These are phyloP conservation scores for Pestalotiopsis sp. DNA, from an alignment of 2,329 filamentous ascomycete genomes.

Conservation along the genomic window DNA sequence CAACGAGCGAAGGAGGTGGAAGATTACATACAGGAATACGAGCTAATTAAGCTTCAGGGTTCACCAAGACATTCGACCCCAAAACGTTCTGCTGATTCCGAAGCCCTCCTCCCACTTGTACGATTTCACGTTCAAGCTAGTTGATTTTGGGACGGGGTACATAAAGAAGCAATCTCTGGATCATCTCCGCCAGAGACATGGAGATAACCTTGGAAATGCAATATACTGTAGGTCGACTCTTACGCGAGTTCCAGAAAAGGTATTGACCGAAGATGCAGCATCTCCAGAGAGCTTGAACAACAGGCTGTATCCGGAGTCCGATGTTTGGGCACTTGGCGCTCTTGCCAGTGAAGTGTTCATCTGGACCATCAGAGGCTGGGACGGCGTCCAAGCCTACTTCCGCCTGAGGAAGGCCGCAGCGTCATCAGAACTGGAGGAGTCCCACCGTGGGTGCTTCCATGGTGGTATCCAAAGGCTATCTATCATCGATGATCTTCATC, in stretches of 20 bases:
- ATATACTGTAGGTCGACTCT: neutral
- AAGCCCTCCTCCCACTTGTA: neutral
- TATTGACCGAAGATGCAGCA: no score
- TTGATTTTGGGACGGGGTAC: neutral
- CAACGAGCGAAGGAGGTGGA: no score
- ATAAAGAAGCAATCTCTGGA: neutral
- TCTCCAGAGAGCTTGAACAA: neutral
- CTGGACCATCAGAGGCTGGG: neutral
- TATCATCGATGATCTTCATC: neutral
- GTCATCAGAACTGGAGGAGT: neutral
- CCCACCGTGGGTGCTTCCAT: slow-evolving; percentile 1
- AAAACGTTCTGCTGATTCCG: neutral
- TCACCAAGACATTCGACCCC: neutral
- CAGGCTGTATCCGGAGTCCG: neutral
- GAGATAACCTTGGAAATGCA: slow-evolving; percentile 1
- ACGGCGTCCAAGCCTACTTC: neutral
- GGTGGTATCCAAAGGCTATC: neutral
- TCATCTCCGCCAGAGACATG: neutral
- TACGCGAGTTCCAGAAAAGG: no score
- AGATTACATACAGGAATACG: no score
- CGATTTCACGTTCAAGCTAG: neutral
- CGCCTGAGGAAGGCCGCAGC: neutral
- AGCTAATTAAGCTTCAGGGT: neutral
- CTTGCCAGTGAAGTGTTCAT: neutral
- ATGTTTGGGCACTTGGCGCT: neutral